Percentiles rank a stretch among this genome's conserved stretches.
Evolutionary conservation across 2,329 filamentous ascomycete species (phyloP).

Genomic region (Byssochlamys sp.): DNA sequence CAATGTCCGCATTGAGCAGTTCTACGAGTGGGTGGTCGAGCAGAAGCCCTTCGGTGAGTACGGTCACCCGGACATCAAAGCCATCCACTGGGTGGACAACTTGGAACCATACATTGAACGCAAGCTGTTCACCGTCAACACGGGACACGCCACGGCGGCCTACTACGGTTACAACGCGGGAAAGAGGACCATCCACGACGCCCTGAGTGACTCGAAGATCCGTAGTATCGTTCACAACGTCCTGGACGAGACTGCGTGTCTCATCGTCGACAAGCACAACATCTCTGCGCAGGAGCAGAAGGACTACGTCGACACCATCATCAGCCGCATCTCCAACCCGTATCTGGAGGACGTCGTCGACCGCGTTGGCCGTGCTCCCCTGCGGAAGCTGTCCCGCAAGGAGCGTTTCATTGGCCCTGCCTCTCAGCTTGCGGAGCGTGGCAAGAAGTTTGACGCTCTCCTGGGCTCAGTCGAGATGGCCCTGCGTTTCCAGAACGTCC

Average conservation of each 20-base stretch:
- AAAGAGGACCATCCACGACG: constrained; percentile 82
- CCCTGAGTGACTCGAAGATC: constrained; percentile 71
- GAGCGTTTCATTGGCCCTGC: constrained; percentile 94
- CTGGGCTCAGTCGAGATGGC: constrained; percentile 81
- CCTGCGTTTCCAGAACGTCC: constrained; percentile 88
- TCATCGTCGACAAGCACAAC: constrained; percentile 79
- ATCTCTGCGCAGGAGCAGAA: constrained; percentile 67
- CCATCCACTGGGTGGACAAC: constrained; percentile 86
- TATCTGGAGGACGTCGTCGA: constrained; percentile 85
- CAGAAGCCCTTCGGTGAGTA: constrained; percentile 67
- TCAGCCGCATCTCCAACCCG: constrained; percentile 85
- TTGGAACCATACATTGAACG: constrained; percentile 94
- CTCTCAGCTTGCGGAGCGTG: constrained; percentile 74
- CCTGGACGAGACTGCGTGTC: constrained; percentile 71
- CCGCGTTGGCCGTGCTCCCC: constrained; percentile 85
- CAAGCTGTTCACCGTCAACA: constrained; percentile 99
- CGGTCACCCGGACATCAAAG: constrained; percentile 64
- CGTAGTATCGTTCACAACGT: constrained; percentile 68
- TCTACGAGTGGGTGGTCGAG: constrained; percentile 98
- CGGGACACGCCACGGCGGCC: constrained; percentile 86
- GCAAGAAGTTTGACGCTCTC: constrained; percentile 61
- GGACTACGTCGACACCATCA: constrained; percentile 83
- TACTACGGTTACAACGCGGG: constrained; percentile 86
- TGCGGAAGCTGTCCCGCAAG: constrained; percentile 87
- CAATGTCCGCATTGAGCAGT: constrained; percentile 92